phyloP scores from a whole-genome alignment of 495 filamentous ascomycete genomes.

The Tuber indicum region DNA sequence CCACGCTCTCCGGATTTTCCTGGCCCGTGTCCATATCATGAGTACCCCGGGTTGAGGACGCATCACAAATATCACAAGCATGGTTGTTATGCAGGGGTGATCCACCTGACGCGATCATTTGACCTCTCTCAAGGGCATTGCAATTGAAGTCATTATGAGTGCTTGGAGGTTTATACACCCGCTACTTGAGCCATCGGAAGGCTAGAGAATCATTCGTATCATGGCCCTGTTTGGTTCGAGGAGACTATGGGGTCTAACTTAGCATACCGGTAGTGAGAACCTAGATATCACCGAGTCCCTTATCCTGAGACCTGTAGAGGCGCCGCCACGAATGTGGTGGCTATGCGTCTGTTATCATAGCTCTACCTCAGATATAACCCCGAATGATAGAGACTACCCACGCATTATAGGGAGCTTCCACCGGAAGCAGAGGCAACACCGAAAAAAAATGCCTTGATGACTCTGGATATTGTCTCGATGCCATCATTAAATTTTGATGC shows the following conservation, averaged over 20 bases:
- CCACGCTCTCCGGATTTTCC: constrained; percentile 9
- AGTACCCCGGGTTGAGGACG: constrained; percentile 40
- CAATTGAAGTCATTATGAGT: constrained; percentile 49
- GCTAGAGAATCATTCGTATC: constrained; percentile 22
- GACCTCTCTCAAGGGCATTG: constrained; percentile 48
- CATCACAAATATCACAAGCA: constrained; percentile 40
- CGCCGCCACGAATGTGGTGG: constrained; percentile 52
- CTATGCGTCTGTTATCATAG: constrained; percentile 35
- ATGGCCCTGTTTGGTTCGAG: neutral
- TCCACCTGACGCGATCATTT: constrained; percentile 50
- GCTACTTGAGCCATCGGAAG: constrained; percentile 53
- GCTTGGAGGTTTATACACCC: constrained; percentile 41
- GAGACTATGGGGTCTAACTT: neutral
- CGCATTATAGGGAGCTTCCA: constrained; percentile 49
- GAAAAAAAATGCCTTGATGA: constrained; percentile 52
- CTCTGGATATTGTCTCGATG: constrained; percentile 47
- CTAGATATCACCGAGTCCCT: constrained; percentile 53
- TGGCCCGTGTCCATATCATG: constrained; percentile 49
- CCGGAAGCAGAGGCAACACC: constrained; percentile 50
- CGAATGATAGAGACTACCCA: constrained; percentile 31
- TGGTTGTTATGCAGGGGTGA: constrained; percentile 38
- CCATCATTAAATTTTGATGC: constrained; percentile 50
- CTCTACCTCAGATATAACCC: too few relatives aligned
- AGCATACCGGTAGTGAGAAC: constrained; percentile 49
- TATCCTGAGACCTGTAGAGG: constrained; percentile 42